These are phyloP conservation scores for Apiospora arundinis DNA, from an alignment of 2,329 filamentous ascomycete genomes.

Conservation along the genomic window DNA sequence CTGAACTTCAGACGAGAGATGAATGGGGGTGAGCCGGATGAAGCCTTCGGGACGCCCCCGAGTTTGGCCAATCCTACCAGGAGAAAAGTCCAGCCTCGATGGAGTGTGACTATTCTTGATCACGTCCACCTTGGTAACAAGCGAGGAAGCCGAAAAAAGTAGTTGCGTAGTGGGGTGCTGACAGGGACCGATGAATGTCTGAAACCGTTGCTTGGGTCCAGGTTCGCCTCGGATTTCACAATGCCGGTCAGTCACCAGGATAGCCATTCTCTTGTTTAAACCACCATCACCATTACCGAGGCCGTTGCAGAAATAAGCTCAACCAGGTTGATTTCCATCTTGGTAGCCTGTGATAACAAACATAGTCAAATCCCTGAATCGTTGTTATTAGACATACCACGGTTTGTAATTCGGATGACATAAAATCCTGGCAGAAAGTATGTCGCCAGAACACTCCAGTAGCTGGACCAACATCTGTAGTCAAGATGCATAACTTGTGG, in stretches of 20 bases:
- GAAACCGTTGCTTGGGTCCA: conserved; percentile 17
- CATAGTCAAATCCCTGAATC: no score
- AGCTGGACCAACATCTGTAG: no score
- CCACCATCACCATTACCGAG: background rate
- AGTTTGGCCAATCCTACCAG: background rate
- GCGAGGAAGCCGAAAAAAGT: background rate
- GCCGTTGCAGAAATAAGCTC: conserved; percentile 2
- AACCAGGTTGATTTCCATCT: background rate
- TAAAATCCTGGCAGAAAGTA: no score
- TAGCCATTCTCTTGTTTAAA: background rate
- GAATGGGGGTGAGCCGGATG: background rate
- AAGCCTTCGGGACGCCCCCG: background rate
- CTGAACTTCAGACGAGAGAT: conserved; percentile 14
- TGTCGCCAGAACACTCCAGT: no score
- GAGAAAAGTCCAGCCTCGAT: background rate
- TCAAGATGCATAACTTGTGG: no score
- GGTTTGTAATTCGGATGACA: no score
- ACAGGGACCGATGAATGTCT: background rate
- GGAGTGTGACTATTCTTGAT: conserved; percentile 8
- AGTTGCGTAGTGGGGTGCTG: background rate
- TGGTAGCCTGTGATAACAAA: background rate
- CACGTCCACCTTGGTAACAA: background rate
- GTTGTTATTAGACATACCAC: no score
- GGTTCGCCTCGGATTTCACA: conserved; percentile 9
- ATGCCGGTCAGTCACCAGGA: conserved; percentile 2